These are phyloP conservation scores for Teunomyces aglyptinius DNA, from an alignment of 805 yeast genomes.

Conservation along the genomic window DNA sequence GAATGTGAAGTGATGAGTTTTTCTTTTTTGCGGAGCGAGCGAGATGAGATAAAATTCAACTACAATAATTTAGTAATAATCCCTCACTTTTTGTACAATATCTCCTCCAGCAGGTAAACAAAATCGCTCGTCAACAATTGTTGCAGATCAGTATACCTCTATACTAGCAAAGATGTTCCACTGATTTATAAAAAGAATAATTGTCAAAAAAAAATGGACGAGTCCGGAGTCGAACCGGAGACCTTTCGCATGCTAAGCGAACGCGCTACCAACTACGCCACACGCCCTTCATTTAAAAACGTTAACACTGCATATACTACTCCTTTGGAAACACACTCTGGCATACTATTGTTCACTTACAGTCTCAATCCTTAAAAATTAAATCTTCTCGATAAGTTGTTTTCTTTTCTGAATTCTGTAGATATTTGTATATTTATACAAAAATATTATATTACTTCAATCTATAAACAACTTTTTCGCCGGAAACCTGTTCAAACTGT, in stretches of 20 bases:
- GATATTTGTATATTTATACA: no score
- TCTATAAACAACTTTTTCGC: constrained; percentile 44
- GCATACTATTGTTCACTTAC: no score
- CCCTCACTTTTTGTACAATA: background rate
- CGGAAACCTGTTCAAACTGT: constrained; percentile 38
- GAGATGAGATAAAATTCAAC: constrained; percentile 4
- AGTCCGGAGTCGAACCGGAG: constrained; percentile 77
- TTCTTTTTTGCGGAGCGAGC: background rate
- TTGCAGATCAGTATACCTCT: background rate
- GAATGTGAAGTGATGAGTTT: constrained; percentile 1
- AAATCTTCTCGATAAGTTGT: no score
- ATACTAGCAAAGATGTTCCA: background rate
- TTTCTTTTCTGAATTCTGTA: no score
- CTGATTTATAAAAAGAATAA: background rate
- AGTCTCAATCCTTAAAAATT: no score
- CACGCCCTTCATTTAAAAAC: constrained; percentile 42
- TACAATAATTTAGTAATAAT: background rate
- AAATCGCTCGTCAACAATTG: no score
- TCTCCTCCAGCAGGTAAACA: background rate
- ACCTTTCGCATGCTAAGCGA: constrained; percentile 78
- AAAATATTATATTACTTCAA: background rate
- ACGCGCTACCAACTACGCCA: constrained; percentile 85
- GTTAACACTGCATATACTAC: no score
- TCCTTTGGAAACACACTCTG: no score
- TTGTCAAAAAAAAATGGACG: constrained; percentile 44